These are phyloP conservation scores for Vishniacozyma victoriae DNA, from an alignment of 768 basidiomycete species.

Conservation along the genomic window DNA sequence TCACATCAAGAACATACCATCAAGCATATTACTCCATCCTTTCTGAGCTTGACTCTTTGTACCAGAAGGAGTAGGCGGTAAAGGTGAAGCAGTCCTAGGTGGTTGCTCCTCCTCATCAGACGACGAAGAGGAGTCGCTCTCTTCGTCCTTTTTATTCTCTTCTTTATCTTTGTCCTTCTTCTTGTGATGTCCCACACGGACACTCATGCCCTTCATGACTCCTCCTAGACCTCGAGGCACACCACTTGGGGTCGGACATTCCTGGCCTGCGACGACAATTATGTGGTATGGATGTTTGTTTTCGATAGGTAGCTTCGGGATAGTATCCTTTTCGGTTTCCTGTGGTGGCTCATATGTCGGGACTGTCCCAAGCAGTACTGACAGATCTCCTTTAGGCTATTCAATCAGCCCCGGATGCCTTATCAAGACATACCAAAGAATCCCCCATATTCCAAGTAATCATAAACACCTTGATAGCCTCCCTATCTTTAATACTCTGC, in stretches of 20 bases:
- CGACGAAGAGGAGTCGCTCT: too few species aligned
- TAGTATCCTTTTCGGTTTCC: background rate
- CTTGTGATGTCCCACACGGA: slow-evolving; percentile 20
- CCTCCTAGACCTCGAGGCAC: slow-evolving; percentile 44
- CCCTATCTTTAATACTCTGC: slow-evolving; percentile 14
- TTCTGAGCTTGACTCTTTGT: too few species aligned
- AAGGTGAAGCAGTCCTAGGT: background rate
- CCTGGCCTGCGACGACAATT: slow-evolving; percentile 45
- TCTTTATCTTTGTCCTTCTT: slow-evolving; percentile 35
- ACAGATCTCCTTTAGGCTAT: slow-evolving; percentile 45
- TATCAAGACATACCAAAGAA: slow-evolving; percentile 28
- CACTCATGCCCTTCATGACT: slow-evolving; percentile 42
- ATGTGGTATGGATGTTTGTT: slow-evolving; percentile 45
- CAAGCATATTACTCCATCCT: slow-evolving; percentile 39
- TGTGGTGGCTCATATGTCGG: slow-evolving; percentile 25
- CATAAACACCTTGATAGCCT: slow-evolving; percentile 42
- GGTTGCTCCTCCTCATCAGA: background rate
- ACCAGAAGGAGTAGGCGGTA: background rate
- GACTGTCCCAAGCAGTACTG: slow-evolving; percentile 35
- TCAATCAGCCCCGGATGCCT: background rate
- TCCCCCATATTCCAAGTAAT: slow-evolving; percentile 47
- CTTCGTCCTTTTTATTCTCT: slow-evolving; percentile 20
- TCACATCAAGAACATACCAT: slow-evolving; percentile 23
- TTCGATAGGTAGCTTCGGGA: slow-evolving; percentile 29
- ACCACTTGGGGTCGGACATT: slow-evolving; percentile 43